Percentiles rank a stretch among this genome's conserved stretches.
These are phyloP conservation scores for Alternaria solani DNA, from an alignment of 2,329 filamentous ascomycete species.

Conservation along the genomic window DNA sequence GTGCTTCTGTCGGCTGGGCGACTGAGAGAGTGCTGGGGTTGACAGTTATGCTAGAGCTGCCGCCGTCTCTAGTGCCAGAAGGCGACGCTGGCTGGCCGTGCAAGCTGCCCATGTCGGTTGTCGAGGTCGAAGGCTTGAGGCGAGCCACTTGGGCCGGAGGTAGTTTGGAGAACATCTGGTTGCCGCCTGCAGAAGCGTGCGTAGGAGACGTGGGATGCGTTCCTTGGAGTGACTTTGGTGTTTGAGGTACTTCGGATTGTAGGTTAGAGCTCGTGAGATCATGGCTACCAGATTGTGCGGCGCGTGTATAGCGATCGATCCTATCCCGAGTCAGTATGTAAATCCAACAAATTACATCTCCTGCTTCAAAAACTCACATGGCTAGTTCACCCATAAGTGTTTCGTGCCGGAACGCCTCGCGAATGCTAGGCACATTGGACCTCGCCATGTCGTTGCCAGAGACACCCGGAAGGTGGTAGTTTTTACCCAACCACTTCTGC, in stretches of 20 bases:
- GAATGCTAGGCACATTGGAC: conserved; percentile 93
- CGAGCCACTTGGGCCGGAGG: conserved; percentile 51
- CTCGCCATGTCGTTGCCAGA: conserved; percentile 92
- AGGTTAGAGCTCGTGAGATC: conserved; percentile 49
- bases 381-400: conserved; percentile 83
- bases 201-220: conserved; percentile 51
- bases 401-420: conserved; percentile 88
- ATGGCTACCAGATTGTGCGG: conserved; percentile 39
- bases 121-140: conserved; percentile 35
- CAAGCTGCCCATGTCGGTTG: conserved; percentile 25
- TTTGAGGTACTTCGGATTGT: conserved; percentile 40
- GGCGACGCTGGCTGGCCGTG: conserved; percentile 37
- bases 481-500: conserved; percentile 85
- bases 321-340: conserved; percentile 22
- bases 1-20: conserved; percentile 33
- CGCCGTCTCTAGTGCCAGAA: conserved; percentile 28
- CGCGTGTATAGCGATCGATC: conserved; percentile 55
- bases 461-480: conserved; percentile 80
- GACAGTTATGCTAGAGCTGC: conserved; percentile 39
- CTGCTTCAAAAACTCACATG: conserved; percentile 68
- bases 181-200: conserved; percentile 50
- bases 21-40: conserved; percentile 31
- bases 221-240: conserved; percentile 40
- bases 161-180: conserved; percentile 36
- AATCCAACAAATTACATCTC: not conserved